Conservation (phyloP, 495 filamentous ascomycete species). For the Lophiostoma macrostomum region DNA sequence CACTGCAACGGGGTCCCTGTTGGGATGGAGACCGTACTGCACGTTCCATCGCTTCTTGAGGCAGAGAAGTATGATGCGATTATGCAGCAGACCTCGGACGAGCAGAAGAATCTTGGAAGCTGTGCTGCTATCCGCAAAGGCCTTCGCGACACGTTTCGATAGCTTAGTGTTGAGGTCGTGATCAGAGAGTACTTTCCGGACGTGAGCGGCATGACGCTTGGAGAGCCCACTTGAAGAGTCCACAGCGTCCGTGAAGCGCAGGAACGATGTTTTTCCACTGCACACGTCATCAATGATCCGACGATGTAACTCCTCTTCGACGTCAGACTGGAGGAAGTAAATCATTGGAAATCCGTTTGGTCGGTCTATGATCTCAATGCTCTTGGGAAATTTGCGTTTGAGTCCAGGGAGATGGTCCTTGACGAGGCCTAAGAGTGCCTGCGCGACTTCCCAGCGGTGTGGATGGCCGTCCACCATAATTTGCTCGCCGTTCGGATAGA, state of each 20-base stretch:
- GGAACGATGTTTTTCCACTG: constrained; percentile 33
- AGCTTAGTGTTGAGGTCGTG: not conserved
- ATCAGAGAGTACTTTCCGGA: constrained; percentile 37
- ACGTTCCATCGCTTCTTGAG: constrained; percentile 47
- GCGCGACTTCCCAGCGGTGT: constrained; percentile 46
- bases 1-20: constrained; percentile 47
- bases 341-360: constrained; percentile 42
- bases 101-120: not conserved
- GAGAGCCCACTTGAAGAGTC: too few species aligned
- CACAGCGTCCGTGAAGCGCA: not conserved
- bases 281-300: constrained; percentile 37
- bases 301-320: constrained; percentile 39
- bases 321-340: constrained; percentile 42
- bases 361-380: constrained; percentile 45
- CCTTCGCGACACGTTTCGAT: not conserved
- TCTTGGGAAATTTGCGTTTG: constrained; percentile 39
- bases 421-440: constrained; percentile 46
- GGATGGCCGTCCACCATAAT: constrained; percentile 49
- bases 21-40: constrained; percentile 44
- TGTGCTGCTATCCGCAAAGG: not conserved
- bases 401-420: constrained; percentile 39
- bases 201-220: not conserved
- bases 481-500: constrained; percentile 50
- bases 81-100: constrained; percentile 12
- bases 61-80: constrained; percentile 42